These are phyloP conservation scores for Backusella australiensis DNA, from an alignment of 192 early-diverging fungal genomes.

Conservation along the genomic window DNA sequence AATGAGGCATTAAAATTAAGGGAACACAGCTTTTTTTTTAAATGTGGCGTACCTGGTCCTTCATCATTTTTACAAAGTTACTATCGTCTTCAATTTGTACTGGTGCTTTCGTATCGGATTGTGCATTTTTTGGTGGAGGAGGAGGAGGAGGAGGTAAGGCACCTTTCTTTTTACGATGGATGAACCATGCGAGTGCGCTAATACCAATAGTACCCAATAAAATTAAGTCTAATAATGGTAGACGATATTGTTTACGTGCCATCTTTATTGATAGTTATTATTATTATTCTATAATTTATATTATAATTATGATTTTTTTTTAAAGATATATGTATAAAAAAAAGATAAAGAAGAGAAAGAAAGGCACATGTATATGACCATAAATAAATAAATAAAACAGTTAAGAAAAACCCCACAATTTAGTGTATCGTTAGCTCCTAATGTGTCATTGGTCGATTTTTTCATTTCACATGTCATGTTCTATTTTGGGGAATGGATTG, in stretches of 20 bases:
- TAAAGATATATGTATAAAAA: not conserved
- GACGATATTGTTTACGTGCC: constrained; percentile 3
- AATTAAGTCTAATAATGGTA: constrained; percentile 38
- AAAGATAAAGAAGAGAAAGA: not conserved
- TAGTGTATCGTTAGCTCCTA: not conserved
- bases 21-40: not conserved
- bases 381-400: not conserved
- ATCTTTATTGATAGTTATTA: not conserved
- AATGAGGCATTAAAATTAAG: not conserved
- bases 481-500: not conserved
- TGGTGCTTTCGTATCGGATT: constrained; percentile 10
- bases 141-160: constrained; percentile 7
- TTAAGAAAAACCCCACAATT: not conserved
- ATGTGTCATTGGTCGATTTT: constrained; percentile 1
- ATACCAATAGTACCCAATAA: constrained; percentile 47
- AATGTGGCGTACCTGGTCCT: constrained; percentile 40
- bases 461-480: not conserved
- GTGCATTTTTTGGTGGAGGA: constrained; percentile 25
- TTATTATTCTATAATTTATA: not conserved
- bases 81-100: constrained; percentile 38
- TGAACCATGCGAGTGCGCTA: constrained; percentile 28
- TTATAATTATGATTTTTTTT: not conserved
- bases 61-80: constrained; percentile 58
- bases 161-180: constrained; percentile 20
- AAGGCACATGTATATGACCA: not conserved